Conservation (phyloP, 2,329 filamentous ascomycete species). For the Ceratocystis destructans region DNA sequence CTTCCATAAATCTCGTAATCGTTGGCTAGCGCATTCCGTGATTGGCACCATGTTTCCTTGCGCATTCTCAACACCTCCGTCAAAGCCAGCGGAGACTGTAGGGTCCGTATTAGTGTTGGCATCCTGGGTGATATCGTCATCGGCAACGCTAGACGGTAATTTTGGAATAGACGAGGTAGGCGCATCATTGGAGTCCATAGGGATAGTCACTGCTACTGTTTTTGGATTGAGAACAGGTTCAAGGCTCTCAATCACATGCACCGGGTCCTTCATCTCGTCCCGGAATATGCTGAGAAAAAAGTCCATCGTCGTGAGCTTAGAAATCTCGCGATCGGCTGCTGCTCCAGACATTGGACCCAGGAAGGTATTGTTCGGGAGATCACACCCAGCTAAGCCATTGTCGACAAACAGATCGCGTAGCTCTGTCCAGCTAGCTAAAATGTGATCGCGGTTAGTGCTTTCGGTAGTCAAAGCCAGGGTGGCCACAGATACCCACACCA, state of each 20-base stretch:
- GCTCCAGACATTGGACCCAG: slow-evolving; percentile 75
- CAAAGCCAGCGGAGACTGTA: not conserved
- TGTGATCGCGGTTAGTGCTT: slow-evolving; percentile 39
- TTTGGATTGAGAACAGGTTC: slow-evolving; percentile 78
- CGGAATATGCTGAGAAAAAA: slow-evolving; percentile 88
- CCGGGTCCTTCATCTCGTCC: slow-evolving; percentile 64
- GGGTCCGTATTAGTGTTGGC: not conserved
- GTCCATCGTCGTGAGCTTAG: slow-evolving; percentile 86
- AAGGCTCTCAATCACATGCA: slow-evolving; percentile 75
- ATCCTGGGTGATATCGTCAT: not conserved
- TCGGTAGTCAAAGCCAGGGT: slow-evolving; percentile 39
- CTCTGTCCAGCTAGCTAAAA: slow-evolving; percentile 45
- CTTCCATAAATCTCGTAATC: slow-evolving; percentile 64
- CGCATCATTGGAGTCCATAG: not conserved
- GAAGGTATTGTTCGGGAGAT: slow-evolving; percentile 68
- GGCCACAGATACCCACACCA: slow-evolving; percentile 44
- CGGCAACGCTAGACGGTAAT: not conserved
- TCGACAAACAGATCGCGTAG: slow-evolving; percentile 38
- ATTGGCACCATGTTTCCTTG: slow-evolving; percentile 29
- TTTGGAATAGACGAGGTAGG: not conserved
- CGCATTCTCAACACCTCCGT: slow-evolving; percentile 9
- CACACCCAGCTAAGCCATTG: slow-evolving; percentile 34
- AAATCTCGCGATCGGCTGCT: slow-evolving; percentile 83
- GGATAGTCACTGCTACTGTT: slow-evolving; percentile 32
- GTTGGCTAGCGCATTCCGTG: slow-evolving; percentile 39